Evolutionary conservation across 192 early-diverging fungal species (phyloP), one percentile per base, ranked within the genome.

Genomic region (Gryganskiella cystojenkinii): DNA sequence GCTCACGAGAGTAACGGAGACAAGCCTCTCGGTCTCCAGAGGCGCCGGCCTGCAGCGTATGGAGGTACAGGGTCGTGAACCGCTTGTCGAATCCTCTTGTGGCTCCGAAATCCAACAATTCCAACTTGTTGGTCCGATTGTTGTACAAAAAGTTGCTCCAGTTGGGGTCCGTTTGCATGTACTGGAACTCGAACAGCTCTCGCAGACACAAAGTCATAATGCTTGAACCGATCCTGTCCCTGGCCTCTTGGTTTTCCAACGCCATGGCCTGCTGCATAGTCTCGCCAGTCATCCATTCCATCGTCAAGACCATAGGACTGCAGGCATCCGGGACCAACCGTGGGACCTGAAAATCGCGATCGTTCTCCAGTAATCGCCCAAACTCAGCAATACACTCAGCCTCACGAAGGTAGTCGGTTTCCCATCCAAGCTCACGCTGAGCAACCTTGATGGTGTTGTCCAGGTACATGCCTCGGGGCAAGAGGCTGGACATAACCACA

Each of bases 121-220:
- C 88, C 50, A 99, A 78, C 80, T 88, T 93, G 51, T 85, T 82
- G 11, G 85, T 87, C 5, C 42, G 34, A 3, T 55, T 68, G 63
- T 95, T 91, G 71, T 96, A 99, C 56, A 99, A 81, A 75, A 99
- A 99, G 80, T 99, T 99, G 55, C 93, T 90, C 98, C 98, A 99
- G 76, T 99, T 99, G 2, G 98, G 98, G 80, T 99, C 98, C 7
- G 98, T 99, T 80, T 99, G 98, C 98, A 99, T 99, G 79, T 93
- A 98, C 62, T 89, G 84, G 81, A 95, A 98, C 52, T 91, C 88
- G 74, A 97, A 98, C 45, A 99, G 81, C 71, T 99, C 96, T 43
- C 87, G 82, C 45, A 99, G 84, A 75, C 93, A 95, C 9, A 99
- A 90, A 3, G 85, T 74, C 55, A 99, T 82, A 24, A 98, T 80